A percentile compares a stretch with the other conserved stretches of the same genome.
phyloP scores from a whole-genome alignment of 169 alveolate species.

The Besnoitia besnoiti region DNA sequence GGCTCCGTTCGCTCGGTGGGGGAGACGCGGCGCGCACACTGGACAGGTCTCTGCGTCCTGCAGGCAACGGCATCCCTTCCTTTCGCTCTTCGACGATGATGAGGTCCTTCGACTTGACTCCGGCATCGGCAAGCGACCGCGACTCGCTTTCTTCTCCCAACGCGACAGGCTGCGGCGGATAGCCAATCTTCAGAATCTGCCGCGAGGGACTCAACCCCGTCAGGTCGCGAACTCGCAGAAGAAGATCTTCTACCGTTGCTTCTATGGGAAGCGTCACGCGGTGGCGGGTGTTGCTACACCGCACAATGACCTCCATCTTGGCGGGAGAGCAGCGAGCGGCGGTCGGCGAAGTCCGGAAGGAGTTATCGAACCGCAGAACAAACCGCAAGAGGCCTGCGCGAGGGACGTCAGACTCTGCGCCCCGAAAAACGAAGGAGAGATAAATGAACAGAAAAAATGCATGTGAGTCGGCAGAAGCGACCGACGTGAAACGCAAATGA shows the following conservation, averaged over 20 bases:
- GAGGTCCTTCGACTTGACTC: background rate
- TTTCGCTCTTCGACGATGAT: slow-evolving; percentile 26
- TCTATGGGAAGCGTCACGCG: slow-evolving; percentile 9
- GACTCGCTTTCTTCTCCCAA: background rate
- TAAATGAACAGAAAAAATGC: too few species aligned
- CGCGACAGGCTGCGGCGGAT: slow-evolving; percentile 29
- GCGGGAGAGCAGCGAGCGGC: too few species aligned
- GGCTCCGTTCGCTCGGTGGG: background rate
- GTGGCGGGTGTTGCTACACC: slow-evolving; percentile 10
- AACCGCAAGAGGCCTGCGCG: too few species aligned
- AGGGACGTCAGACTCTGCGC: too few species aligned
- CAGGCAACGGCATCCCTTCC: background rate
- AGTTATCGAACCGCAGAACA: too few species aligned
- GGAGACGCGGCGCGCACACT: background rate
- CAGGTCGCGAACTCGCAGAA: background rate
- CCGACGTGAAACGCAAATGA: too few species aligned
- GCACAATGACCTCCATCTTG: slow-evolving; percentile 11
- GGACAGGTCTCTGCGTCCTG: background rate
- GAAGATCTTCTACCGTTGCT: slow-evolving; percentile 1
- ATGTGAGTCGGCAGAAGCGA: too few species aligned
- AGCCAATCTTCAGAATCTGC: slow-evolving; percentile 21
- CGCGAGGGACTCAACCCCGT: background rate
- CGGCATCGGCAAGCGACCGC: background rate
- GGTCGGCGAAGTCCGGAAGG: too few species aligned
- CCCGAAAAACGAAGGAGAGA: too few species aligned